Base-by-base conservation (phyloP, 2,329 filamentous ascomycete genomes). In the Fusarium austroafricanum region DNA sequence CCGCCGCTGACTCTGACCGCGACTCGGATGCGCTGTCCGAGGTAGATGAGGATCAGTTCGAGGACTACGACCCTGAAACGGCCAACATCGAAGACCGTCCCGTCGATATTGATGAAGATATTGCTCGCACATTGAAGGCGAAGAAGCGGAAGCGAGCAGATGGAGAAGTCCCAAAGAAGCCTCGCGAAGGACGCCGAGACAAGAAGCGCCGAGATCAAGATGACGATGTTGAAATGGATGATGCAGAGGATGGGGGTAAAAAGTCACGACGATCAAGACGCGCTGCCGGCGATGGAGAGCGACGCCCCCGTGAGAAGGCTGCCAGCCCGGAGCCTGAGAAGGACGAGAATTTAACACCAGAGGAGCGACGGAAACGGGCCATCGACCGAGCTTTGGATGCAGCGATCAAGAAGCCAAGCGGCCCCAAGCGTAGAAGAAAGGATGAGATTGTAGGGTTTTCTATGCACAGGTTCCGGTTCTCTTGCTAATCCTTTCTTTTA, bases 381-480 rank as follows among this genome's bases (percentile, higher is more conserved):
- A 89, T 99, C 53, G 93, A 97, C 74, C 87, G 90, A 70, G 92
- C 92, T 56, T 93, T 98, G 82, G 93, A 97, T 78, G 92, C 92
- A 57, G 94, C 94, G 2, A 84, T 97, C 72, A 96, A 96, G 82
- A 92, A 92, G 71, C 89, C 92, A n/a, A 71, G 75, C 31, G 71
- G 73, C 12, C 86, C 83, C 55, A 93, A 92, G 73, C 86, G 90
- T 67, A 86, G 91, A 71, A 95, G 93, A 84, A 93, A 93, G 83
- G 92, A 94, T 76, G 94, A 96, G 72, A 94, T 97, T 78, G 92
- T 94, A 84, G 55, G 90, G 84, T 39, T 28, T 28, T 3, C 15
- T 5, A 14, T 46, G 10, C 11, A 12, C 6, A 21, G 21, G 21
- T 3, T 10, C 28, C n/a, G 14, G n/a, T 18, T 17, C 9, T 6